Percentiles rank a stretch among this genome's conserved stretches.
phyloP scores from a whole-genome alignment of 441 rosid species.

The Euphorbia celastroides region DNA sequence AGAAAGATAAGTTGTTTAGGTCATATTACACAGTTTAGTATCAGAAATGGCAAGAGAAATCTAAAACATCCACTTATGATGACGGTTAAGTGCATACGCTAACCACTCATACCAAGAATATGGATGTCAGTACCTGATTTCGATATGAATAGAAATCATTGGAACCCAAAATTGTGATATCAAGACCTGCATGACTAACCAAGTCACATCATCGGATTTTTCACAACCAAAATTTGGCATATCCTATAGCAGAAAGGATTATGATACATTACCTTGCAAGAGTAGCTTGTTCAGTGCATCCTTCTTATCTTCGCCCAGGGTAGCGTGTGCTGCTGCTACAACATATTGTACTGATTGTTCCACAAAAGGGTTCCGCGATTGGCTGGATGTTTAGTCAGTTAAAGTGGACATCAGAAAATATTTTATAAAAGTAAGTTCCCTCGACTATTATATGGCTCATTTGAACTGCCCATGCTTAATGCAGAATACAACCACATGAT shows the following conservation, averaged over 20 bases:
- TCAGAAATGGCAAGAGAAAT: not conserved
- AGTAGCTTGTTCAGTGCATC: constrained; percentile 61
- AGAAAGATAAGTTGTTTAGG: not conserved
- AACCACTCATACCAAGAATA: not conserved
- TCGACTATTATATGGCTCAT: not conserved
- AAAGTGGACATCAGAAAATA: not conserved
- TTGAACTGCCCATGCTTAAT: not conserved
- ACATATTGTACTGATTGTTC: constrained; percentile 78
- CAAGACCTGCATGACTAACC: constrained; percentile 65
- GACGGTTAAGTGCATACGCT: not conserved
- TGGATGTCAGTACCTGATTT: constrained; percentile 53
- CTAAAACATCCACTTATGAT: not conserved
- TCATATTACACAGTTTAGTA: constrained; percentile 1
- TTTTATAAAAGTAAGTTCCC: constrained; percentile 3
- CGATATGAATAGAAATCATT: constrained; percentile 98
- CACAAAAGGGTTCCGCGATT: constrained; percentile 82
- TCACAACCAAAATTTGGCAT: constrained; percentile 4
- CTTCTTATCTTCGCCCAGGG: constrained; percentile 39
- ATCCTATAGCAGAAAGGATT: not conserved
- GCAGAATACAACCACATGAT: not conserved
- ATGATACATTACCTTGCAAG: constrained; percentile 53
- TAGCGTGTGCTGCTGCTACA: constrained; percentile 73
- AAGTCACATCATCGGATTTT: constrained; percentile 23
- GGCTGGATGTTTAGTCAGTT: constrained; percentile 37
- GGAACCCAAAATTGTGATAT: constrained; percentile 81